Evolutionary conservation across 2,329 filamentous ascomycete genomes (phyloP).

Genomic region (Curvularia lunata): DNA sequence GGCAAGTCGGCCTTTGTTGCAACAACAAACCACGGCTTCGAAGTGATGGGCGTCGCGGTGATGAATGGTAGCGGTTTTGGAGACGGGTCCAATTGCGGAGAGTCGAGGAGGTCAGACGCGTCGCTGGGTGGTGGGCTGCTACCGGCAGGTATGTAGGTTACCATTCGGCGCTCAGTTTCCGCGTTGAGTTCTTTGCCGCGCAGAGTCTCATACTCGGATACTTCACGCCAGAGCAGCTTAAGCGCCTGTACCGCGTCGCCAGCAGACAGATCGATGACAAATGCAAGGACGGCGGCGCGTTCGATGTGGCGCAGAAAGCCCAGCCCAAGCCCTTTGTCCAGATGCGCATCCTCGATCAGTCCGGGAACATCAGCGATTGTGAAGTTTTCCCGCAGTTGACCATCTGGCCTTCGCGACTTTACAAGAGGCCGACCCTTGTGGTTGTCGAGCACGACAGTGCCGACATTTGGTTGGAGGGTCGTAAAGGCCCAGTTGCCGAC

Average conservation of each 20-base stretch:
- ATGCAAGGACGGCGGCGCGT: constrained; percentile 88
- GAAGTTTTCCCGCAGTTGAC: constrained; percentile 74
- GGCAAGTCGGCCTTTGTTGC: constrained; percentile 90
- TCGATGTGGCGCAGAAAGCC: constrained; percentile 95
- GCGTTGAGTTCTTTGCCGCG: constrained; percentile 74
- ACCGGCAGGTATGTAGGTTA: constrained; percentile 56
- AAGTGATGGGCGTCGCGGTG: constrained; percentile 74
- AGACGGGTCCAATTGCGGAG: constrained; percentile 32
- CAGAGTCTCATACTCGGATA: constrained; percentile 83
- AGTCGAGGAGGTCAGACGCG: constrained; percentile 28
- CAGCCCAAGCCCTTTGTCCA: constrained; percentile 88
- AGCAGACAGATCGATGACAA: constrained; percentile 84
- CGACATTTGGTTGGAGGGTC: constrained; percentile 91
- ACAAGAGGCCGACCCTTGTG: constrained; percentile 75
- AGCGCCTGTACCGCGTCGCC: constrained; percentile 81
- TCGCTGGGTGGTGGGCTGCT: constrained; percentile 20
- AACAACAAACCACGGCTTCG: constrained; percentile 95
- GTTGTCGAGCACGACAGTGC: constrained; percentile 91
- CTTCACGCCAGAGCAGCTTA: constrained; percentile 85
- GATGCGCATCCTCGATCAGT: constrained; percentile 87
- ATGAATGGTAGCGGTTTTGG: constrained; percentile 54
- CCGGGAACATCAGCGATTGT: constrained; percentile 96
- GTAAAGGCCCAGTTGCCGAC: constrained; percentile 98
- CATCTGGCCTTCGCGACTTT: constrained; percentile 54
- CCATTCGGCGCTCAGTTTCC: constrained; percentile 67